These are phyloP conservation scores for Cicer bijugum DNA, from an alignment of 306 rosid genomes.

Conservation along the genomic window DNA sequence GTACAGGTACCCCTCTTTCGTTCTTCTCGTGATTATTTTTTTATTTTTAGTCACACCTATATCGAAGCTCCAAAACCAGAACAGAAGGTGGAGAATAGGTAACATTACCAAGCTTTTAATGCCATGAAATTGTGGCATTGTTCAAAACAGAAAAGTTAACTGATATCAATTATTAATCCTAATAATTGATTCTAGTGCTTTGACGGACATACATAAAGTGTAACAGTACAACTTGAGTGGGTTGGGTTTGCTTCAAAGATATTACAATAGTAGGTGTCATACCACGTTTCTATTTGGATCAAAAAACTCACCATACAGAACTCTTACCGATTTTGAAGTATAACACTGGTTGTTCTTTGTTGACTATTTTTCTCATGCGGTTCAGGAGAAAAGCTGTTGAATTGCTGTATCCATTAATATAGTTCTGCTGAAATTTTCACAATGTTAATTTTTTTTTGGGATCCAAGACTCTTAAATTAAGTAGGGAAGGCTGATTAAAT, in stretches of 20 bases:
- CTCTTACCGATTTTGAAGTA: neutral
- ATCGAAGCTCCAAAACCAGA: slow-evolving; percentile 34
- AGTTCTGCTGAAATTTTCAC: slow-evolving; percentile 4
- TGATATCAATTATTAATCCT: slow-evolving; percentile 14
- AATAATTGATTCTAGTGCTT: slow-evolving; percentile 26
- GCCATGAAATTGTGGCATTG: slow-evolving; percentile 6
- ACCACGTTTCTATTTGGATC: slow-evolving; percentile 7
- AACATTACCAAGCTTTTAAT: neutral
- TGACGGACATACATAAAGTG: slow-evolving; percentile 15
- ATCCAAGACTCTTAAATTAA: neutral
- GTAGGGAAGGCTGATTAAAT: slow-evolving; percentile 22
- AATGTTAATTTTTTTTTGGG: slow-evolving; percentile 16
- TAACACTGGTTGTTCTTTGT: slow-evolving; percentile 16
- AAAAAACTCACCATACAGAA: neutral
- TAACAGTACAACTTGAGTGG: slow-evolving; percentile 15
- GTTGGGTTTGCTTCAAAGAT: slow-evolving; percentile 33
- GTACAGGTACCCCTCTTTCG: slow-evolving; percentile 67
- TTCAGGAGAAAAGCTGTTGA: neutral
- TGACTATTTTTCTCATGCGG: slow-evolving; percentile 13
- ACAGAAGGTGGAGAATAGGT: slow-evolving; percentile 25
- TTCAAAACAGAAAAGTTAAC: neutral
- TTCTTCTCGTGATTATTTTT: slow-evolving; percentile 19
- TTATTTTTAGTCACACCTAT: slow-evolving; percentile 7
- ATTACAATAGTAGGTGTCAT: slow-evolving; percentile 21
- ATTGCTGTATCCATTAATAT: slow-evolving; percentile 3